Evolutionary conservation across 371 early-diverging fungal genomes (phyloP).

Genomic region (Thermomucor indicae-seudaticae): DNA sequence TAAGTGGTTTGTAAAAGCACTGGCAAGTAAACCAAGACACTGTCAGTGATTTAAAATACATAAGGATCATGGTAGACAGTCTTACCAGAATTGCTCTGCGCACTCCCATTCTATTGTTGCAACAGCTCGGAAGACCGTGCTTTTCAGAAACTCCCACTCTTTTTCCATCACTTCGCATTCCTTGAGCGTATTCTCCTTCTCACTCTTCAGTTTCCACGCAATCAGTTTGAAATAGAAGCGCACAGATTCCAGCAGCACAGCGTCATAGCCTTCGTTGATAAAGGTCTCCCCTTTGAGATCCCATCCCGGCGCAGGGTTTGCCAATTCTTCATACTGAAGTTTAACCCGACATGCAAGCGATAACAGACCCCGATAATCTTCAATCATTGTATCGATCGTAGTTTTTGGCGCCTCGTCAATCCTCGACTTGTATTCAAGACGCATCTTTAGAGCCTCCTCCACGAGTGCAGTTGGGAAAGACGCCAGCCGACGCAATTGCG

Average conservation of each 20-base stretch:
- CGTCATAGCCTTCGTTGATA: slow-evolving; percentile 62
- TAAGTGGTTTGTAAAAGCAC: slow-evolving; percentile 38
- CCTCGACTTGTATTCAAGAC: slow-evolving; percentile 67
- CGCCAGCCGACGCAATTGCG: slow-evolving; percentile 63
- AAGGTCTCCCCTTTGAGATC: slow-evolving; percentile 47
- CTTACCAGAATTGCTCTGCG: slow-evolving; percentile 73
- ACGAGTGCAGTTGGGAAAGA: slow-evolving; percentile 77
- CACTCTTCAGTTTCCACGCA: slow-evolving; percentile 59
- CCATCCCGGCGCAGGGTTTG: slow-evolving; percentile 67
- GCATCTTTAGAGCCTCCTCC: slow-evolving; percentile 72
- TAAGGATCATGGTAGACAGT: not conserved
- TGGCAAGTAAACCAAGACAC: slow-evolving; percentile 7
- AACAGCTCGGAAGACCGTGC: slow-evolving; percentile 59
- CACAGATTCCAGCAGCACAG: slow-evolving; percentile 64
- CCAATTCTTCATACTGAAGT: slow-evolving; percentile 61
- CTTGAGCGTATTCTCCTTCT: slow-evolving; percentile 56
- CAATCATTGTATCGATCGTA: slow-evolving; percentile 77
- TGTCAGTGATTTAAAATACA: not conserved
- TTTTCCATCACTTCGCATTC: slow-evolving; percentile 78
- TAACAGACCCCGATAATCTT: slow-evolving; percentile 72
- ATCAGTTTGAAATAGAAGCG: slow-evolving; percentile 76
- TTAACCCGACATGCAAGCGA: slow-evolving; percentile 70
- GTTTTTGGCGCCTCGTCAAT: slow-evolving; percentile 64
- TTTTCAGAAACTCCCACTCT: slow-evolving; percentile 74
- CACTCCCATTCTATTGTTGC: slow-evolving; percentile 71